Conservation (phyloP, 139 green algal species). For the Chlorella ohadii region DNA sequence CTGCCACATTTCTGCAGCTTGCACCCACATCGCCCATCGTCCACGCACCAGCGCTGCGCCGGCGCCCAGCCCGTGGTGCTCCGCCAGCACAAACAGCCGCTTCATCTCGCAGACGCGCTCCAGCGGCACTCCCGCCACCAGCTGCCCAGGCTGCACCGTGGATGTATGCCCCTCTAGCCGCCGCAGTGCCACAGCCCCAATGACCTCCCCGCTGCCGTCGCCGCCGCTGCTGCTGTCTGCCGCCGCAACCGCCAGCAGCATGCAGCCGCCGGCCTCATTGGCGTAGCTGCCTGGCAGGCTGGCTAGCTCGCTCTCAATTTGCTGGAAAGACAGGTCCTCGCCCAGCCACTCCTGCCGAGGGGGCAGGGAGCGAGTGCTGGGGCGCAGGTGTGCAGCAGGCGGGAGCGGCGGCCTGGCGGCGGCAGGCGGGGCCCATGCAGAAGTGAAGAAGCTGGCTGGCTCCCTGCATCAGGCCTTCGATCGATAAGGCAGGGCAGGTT, state of each 20-base stretch:
- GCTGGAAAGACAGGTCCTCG: constrained; percentile 47
- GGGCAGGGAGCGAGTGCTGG: neutral
- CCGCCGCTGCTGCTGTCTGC: neutral
- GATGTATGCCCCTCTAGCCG: constrained; percentile 23
- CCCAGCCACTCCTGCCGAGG: constrained; percentile 38
- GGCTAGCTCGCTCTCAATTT: constrained; percentile 33
- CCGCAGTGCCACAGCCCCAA: constrained; percentile 44
- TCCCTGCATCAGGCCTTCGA: no score
- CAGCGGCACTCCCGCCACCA: constrained; percentile 19
- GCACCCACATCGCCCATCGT: no score
- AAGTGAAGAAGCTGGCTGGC: no score
- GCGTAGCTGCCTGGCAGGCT: constrained; percentile 45
- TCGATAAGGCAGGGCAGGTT: no score
- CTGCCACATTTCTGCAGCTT: no score
- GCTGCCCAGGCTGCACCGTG: neutral
- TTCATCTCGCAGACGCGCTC: constrained; percentile 47
- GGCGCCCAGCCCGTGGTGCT: constrained; percentile 33
- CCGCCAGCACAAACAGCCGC: constrained; percentile 44
- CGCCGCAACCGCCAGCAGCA: constrained; percentile 35
- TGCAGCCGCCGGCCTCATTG: constrained; percentile 10
- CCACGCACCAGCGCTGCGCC: constrained; percentile 12
- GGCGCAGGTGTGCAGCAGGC: neutral
- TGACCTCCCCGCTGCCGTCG: neutral
- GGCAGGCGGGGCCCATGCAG: no score
- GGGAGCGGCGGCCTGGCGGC: neutral